Conservation (phyloP, 192 early-diverging fungal species). For the Nowakowskiella sp. region DNA sequence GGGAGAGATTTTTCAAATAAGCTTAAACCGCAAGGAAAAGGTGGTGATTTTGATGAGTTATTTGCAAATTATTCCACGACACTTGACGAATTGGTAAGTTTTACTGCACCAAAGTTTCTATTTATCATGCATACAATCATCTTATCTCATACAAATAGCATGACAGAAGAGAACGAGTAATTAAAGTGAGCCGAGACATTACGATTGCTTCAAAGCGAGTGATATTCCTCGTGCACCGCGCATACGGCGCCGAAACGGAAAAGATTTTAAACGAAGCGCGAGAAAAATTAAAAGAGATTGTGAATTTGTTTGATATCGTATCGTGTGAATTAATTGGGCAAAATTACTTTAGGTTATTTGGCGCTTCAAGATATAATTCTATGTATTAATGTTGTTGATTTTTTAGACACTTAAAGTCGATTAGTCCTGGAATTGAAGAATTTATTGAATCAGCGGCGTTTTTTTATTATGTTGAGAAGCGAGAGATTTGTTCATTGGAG, state of each 20-base stretch:
- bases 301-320: conserved; percentile 19
- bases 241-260: not conserved
- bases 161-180: conserved; percentile 30
- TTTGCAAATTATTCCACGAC: no score
- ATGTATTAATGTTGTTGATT: not conserved
- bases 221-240: conserved; percentile 35
- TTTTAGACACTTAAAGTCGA: conserved; percentile 21
- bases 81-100: no score
- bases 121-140: no score
- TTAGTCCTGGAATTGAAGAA: conserved; percentile 31
- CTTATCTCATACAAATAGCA: no score
- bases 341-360: conserved; percentile 29
- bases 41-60: no score
- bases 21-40: no score
- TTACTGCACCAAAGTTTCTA: no score
- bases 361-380: not conserved
- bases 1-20: no score
- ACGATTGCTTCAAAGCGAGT: conserved; percentile 31
- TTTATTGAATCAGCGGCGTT: conserved; percentile 40
- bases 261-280: conserved; percentile 20
- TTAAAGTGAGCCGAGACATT: conserved; percentile 36
- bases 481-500: no score
- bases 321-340: conserved; percentile 24
- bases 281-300: conserved; percentile 20
- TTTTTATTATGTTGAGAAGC: conserved; percentile 22